A percentile compares a stretch with the other conserved stretches of the same genome.
phyloP scores from a whole-genome alignment of 2,329 filamentous ascomycete genomes.

The Scolecobasidium constrictum region DNA sequence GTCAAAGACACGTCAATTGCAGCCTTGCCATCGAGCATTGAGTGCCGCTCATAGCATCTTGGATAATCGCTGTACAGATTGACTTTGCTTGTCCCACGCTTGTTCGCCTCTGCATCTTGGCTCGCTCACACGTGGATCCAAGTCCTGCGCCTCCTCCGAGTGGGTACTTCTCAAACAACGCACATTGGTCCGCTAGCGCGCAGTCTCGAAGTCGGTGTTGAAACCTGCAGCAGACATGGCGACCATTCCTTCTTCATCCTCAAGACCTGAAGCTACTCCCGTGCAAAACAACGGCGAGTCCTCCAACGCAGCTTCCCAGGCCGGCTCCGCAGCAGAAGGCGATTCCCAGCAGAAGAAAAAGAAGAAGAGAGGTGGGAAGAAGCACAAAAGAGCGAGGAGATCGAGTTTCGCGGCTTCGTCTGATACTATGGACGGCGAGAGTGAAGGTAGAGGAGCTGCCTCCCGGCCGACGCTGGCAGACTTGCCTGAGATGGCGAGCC shows the following conservation, averaged over 20 bases:
- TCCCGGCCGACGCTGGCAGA: not conserved
- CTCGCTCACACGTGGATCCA: not conserved
- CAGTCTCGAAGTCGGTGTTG: too few species aligned
- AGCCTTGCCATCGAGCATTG: too few species aligned
- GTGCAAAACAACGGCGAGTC: not conserved
- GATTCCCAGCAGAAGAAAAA: slow-evolving; percentile 5
- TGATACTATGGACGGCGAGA: not conserved
- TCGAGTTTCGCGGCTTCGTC: slow-evolving; percentile 3
- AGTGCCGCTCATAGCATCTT: too few species aligned
- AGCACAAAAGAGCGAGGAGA: slow-evolving; percentile 4
- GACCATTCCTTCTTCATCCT: not conserved
- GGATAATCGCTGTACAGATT: too few species aligned
- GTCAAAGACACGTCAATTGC: too few species aligned
- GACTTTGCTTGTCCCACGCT: not conserved
- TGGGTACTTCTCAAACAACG: not conserved
- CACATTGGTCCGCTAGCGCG: not conserved
- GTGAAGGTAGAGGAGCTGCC: not conserved
- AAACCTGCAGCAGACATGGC: not conserved
- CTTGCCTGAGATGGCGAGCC: slow-evolving; percentile 1
- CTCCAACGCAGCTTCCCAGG: not conserved
- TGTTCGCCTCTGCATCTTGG: not conserved
- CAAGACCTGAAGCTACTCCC: not conserved
- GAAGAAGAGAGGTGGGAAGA: slow-evolving; percentile 7
- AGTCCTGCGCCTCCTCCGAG: not conserved
- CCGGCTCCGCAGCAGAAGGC: not conserved